A percentile compares a stretch with the other conserved stretches of the same genome.
Evolutionary conservation across 768 basidiomycete species (phyloP).

Genomic region (Psilocybe azurescens): DNA sequence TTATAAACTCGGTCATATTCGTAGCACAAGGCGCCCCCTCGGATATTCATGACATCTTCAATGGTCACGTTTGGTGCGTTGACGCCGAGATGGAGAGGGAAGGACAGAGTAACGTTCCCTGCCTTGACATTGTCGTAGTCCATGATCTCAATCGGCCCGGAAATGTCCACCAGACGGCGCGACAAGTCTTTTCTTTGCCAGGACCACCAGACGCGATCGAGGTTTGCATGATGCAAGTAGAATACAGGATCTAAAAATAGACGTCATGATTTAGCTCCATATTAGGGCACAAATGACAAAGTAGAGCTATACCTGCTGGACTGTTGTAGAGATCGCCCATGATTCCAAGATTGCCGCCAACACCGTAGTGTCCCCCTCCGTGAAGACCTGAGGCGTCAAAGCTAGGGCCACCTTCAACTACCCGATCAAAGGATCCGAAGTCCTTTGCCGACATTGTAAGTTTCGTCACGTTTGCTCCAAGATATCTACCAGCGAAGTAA

Average conservation of each 20-base stretch:
- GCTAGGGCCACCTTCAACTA: slow-evolving; percentile 21
- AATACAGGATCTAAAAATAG: slow-evolving; percentile 39
- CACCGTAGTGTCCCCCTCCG: slow-evolving; percentile 7
- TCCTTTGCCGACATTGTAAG: slow-evolving; percentile 18
- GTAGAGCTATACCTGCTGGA: slow-evolving; percentile 9
- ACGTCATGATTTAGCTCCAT: background rate
- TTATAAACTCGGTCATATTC: slow-evolving; percentile 21
- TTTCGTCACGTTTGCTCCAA: slow-evolving; percentile 18
- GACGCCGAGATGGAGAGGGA: slow-evolving; percentile 24
- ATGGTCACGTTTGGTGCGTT: slow-evolving; percentile 25
- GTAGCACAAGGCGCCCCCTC: slow-evolving; percentile 24
- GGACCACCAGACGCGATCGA: slow-evolving; percentile 44
- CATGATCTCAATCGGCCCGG: slow-evolving; percentile 25
- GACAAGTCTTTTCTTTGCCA: slow-evolving; percentile 34
- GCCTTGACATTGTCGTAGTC: slow-evolving; percentile 22
- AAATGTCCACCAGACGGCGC: slow-evolving; percentile 26
- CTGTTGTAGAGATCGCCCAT: slow-evolving; percentile 14
- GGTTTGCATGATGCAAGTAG: slow-evolving; percentile 45
- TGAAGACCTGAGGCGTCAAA: slow-evolving; percentile 8
- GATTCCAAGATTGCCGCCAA: slow-evolving; percentile 6
- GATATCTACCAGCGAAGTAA: slow-evolving; percentile 22
- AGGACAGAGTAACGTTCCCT: slow-evolving; percentile 29
- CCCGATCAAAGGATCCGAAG: slow-evolving; percentile 23
- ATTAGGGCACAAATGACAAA: background rate
- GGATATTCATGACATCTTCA: slow-evolving; percentile 30